These are phyloP conservation scores for Aegilops longissima DNA, from an alignment of 176 grass and related monocot genomes.

Conservation along the genomic window DNA sequence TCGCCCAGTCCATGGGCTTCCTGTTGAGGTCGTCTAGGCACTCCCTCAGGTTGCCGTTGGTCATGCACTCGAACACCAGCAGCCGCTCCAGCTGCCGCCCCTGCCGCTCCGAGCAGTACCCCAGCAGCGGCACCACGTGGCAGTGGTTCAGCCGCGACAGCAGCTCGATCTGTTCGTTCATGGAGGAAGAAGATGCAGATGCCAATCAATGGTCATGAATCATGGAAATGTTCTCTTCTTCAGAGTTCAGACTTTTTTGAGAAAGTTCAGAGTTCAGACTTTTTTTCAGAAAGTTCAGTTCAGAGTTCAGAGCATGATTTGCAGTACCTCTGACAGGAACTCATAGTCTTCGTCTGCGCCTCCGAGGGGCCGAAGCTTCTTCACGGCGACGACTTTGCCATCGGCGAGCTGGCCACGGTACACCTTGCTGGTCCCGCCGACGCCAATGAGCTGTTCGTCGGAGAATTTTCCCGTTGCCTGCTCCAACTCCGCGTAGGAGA, in stretches of 20 bases:
- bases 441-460: constrained; percentile 61
- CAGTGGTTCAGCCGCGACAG: constrained; percentile 93
- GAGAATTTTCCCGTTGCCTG: constrained; percentile 77
- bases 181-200: neutral
- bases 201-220: neutral
- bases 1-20: constrained; percentile 85
- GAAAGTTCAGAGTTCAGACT: too few relatives aligned
- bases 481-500: constrained; percentile 73
- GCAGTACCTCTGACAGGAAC: constrained; percentile 75
- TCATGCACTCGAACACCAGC: constrained; percentile 87
- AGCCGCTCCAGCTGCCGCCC: constrained; percentile 73
- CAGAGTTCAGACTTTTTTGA: neutral
- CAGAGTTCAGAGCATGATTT: neutral
- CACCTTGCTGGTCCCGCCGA: constrained; percentile 82
- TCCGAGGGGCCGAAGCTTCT: constrained; percentile 78
- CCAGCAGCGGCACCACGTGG: constrained; percentile 87
- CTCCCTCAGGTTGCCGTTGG: constrained; percentile 87
- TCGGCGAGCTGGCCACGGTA: constrained; percentile 74
- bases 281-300: neutral
- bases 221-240: neutral
- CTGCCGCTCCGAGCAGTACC: constrained; percentile 89
- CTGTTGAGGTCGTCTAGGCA: constrained; percentile 80
- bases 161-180: constrained; percentile 67
- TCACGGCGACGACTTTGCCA: constrained; percentile 72
- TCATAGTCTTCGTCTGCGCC: constrained; percentile 66